Evolutionary conservation across 306 rosid species (phyloP).

Genomic region (Vigna radiata): DNA sequence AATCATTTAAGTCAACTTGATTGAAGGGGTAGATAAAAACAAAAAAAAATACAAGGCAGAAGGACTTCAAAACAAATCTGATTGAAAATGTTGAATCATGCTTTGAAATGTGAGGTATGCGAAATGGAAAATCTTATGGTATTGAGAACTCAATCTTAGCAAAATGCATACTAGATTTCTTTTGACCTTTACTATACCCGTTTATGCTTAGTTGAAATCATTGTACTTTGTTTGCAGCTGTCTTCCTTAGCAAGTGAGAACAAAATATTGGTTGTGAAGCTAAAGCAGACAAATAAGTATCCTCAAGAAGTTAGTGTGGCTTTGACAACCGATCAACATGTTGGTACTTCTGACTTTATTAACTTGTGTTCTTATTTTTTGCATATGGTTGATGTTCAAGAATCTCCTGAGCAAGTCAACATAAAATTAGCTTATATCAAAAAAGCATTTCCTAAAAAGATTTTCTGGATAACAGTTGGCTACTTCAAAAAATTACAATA

Average conservation of each 20-base stretch:
- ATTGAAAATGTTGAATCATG: slow-evolving; percentile 16
- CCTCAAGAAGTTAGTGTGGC: slow-evolving; percentile 55
- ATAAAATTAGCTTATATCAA: neutral
- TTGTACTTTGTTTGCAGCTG: slow-evolving; percentile 65
- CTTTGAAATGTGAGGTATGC: slow-evolving; percentile 30
- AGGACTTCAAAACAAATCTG: slow-evolving; percentile 12
- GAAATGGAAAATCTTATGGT: slow-evolving; percentile 19
- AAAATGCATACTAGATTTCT: neutral
- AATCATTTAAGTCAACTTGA: neutral
- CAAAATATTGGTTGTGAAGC: slow-evolving; percentile 64
- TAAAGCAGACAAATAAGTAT: slow-evolving; percentile 58
- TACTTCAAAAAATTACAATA: neutral
- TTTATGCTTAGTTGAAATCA: slow-evolving; percentile 40
- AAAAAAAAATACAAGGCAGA: neutral
- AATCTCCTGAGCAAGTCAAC: slow-evolving; percentile 34
- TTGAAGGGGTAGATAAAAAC: slow-evolving; percentile 1
- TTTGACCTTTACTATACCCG: neutral
- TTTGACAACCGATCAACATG: slow-evolving; percentile 57
- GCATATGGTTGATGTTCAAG: slow-evolving; percentile 8
- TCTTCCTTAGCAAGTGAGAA: slow-evolving; percentile 76
- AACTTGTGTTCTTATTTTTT: neutral
- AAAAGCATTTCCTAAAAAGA: slow-evolving; percentile 10
- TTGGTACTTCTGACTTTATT: slow-evolving; percentile 47
- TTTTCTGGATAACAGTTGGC: neutral
- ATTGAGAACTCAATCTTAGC: neutral